A percentile compares a stretch with the other conserved stretches of the same genome.
Evolutionary conservation across 768 basidiomycete genomes (phyloP).

Genomic region (Brasilioporus rufonigricans): DNA sequence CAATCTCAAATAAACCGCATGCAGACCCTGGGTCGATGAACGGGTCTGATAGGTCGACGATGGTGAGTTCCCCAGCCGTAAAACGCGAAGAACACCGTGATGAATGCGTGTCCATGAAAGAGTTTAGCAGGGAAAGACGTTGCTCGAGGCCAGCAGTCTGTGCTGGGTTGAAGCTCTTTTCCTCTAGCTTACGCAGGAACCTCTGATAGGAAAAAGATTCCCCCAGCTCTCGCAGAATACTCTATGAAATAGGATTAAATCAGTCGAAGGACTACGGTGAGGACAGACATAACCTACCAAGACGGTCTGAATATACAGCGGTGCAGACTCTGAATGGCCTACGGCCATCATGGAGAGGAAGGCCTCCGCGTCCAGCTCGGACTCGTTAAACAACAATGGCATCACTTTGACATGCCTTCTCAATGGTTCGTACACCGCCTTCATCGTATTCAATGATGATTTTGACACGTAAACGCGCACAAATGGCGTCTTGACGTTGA

Average conservation of each 20-base stretch:
- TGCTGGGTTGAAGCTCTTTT: constrained; percentile 48
- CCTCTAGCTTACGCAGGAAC: constrained; percentile 45
- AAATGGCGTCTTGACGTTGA: constrained; percentile 24
- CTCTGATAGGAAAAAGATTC: constrained; percentile 49
- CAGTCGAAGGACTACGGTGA: not conserved
- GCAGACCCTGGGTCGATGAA: constrained; percentile 64
- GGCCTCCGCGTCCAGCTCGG: constrained; percentile 61
- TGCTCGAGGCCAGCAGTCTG: constrained; percentile 60
- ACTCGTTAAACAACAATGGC: constrained; percentile 50
- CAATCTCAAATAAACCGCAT: constrained; percentile 63
- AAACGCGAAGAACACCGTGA: constrained; percentile 37
- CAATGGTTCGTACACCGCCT: constrained; percentile 45
- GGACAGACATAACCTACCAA: constrained; percentile 39
- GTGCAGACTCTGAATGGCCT: constrained; percentile 52
- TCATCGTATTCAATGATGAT: constrained; percentile 57
- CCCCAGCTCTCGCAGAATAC: constrained; percentile 60
- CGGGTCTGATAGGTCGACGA: constrained; percentile 67
- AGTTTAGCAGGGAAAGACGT: constrained; percentile 52
- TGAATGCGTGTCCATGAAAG: constrained; percentile 43
- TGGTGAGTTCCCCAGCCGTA: constrained; percentile 52
- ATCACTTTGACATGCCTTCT: constrained; percentile 46
- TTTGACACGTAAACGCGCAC: constrained; percentile 53
- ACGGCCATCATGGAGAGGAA: constrained; percentile 72
- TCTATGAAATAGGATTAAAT: constrained; percentile 23
- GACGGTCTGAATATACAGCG: constrained; percentile 64